These are phyloP conservation scores for Russula vinacea DNA, from an alignment of 768 basidiomycete species.

Conservation along the genomic window DNA sequence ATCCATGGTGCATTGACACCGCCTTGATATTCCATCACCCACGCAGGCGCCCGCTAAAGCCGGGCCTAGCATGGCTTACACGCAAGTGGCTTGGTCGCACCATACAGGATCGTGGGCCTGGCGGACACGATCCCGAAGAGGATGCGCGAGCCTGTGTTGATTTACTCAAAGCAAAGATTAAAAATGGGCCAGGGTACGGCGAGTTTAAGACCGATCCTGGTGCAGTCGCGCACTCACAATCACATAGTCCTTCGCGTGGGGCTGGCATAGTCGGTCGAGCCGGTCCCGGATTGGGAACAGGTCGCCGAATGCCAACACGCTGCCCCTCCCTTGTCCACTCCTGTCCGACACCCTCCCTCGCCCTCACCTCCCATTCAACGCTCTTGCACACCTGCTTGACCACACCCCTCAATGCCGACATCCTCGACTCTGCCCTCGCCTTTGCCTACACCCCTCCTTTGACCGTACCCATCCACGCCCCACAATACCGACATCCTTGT, in stretches of 20 bases:
- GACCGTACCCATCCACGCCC: no score
- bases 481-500: no score
- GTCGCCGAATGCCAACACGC: no score
- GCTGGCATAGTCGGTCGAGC: no score
- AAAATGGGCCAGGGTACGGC: slow-evolving; percentile 76
- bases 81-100: slow-evolving; percentile 89
- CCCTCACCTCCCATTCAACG: no score
- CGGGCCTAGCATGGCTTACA: slow-evolving; percentile 91
- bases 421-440: no score
- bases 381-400: no score
- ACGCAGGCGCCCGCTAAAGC: slow-evolving; percentile 88
- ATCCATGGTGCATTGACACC: slow-evolving; percentile 88
- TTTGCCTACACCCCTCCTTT: no score
- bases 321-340: no score
- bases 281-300: no score
- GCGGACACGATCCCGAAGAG: slow-evolving; percentile 92
- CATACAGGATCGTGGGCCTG: slow-evolving; percentile 81
- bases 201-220: slow-evolving; percentile 86
- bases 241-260: neutral
- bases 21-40: slow-evolving; percentile 90
- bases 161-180: slow-evolving; percentile 76
- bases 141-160: slow-evolving; percentile 89
- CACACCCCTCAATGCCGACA: no score
- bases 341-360: no score
- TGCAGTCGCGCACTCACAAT: slow-evolving; percentile 61